A percentile compares a stretch with the other conserved stretches of the same genome.
phyloP scores from a whole-genome alignment of 163 green algal genomes.

The Scenedesmus sp. region DNA sequence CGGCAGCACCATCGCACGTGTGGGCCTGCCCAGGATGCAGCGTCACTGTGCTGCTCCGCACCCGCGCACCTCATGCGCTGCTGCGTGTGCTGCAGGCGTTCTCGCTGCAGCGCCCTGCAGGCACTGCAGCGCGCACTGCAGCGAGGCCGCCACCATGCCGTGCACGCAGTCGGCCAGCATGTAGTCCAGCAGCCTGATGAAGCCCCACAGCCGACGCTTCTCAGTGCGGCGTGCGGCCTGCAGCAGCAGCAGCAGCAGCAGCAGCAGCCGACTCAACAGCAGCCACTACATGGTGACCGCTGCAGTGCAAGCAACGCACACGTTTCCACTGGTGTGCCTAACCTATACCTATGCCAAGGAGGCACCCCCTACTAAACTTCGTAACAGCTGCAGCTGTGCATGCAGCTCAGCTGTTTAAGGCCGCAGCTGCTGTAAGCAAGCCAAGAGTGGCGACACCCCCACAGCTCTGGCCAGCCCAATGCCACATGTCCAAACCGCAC shows the following conservation, averaged over 20 bases:
- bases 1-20: too few species aligned
- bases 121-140: constrained; percentile 32
- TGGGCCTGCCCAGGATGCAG: too few species aligned
- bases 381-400: background rate
- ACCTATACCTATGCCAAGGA: too few species aligned
- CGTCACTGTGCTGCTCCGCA: too few species aligned
- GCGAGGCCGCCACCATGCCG: constrained; percentile 21
- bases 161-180: constrained; percentile 82
- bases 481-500: background rate
- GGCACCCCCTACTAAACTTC: too few species aligned
- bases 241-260: constrained; percentile 48
- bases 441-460: too few species aligned
- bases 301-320: too few species aligned
- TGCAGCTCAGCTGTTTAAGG: background rate
- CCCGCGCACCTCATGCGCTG: background rate
- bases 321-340: too few species aligned
- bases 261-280: background rate
- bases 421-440: background rate
- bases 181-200: constrained; percentile 85
- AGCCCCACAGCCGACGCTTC: constrained; percentile 77
- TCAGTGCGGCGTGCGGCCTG: constrained; percentile 76
- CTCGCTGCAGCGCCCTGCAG: constrained; percentile 60
- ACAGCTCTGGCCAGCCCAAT: background rate
- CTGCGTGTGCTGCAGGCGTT: constrained; percentile 18
- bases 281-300: too few species aligned